Evolutionary conservation across 2,329 filamentous ascomycete species (phyloP), one percentile per base, ranked within the genome.

Genomic region (Amphichorda felina): DNA sequence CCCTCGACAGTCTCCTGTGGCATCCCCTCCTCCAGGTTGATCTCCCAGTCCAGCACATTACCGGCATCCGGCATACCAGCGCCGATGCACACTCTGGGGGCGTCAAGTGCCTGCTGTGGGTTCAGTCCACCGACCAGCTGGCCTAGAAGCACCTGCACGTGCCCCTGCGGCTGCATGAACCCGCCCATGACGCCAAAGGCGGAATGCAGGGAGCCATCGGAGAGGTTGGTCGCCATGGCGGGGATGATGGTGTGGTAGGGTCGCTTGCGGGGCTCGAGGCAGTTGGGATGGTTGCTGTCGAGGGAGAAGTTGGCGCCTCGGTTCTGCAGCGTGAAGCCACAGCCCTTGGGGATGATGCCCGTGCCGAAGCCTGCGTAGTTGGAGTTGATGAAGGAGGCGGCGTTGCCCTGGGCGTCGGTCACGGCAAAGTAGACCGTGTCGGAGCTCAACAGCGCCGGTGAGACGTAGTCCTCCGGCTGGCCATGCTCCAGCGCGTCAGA

Each of bases 241-340:
- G 91, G 89, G 48, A 98, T 98, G 55, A 98, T 96, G 36, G 91
- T 98, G 58, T 96, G 91, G 59, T 96, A 98, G 0, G 91, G 91
- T 31, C 91, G 63, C 64, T 96, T 96, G 24, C 78, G 66, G 0
- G 87, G 84, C 7, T 75, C 83, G 11, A 94, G 66, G 15, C 68
- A 70, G 51, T 96, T 96, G 1, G 88, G 86, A 50, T 94, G 88
- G 2, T 63, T 62, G 0, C 67, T 55, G 17, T 72, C 61, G 1
- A 98, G 70, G 2, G 70, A 75, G 60, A 98, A 96, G 55, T 89
- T 91, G 27, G 81, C 78, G 7, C 84, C 91, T 3, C 91, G 84
- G 64, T 94, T 95, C 55, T 98, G 91, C 15, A 98, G 71, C 1
- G 85, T 89, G 62, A 96, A 96, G 7, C 89, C 89, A 54, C 86